Evolutionary conservation across 1,284 basidiomycete species (phyloP), one percentile per base, ranked within the genome.

Genomic region (Pseudozyma tsukubaensis): DNA sequence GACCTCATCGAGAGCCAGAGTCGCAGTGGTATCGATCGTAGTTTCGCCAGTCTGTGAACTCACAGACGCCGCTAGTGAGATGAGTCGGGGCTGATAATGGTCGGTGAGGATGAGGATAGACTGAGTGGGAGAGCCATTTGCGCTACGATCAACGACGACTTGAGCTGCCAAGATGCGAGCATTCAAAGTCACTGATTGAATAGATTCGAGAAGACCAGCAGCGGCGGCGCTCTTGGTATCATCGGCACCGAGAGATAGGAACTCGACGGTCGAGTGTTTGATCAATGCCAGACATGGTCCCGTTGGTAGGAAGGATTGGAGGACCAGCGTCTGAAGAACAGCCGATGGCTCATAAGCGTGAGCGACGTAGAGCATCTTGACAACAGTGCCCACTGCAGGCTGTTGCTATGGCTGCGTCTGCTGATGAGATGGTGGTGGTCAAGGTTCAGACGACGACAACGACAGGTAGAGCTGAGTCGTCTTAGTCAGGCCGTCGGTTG

Each of bases 41-140:
- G 50, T 18, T 36, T 65, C 55, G 34, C 62, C 55, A 48, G 39
- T 48, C 24, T 60, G 14, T 4, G 49, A 44, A 37, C 50, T 32
- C 9, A 24, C 39, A 12, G 53, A 59, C 19, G 65, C 21, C 3
- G 56, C 21, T 11, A 70, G 64, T 6, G 60, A 59, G 54, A 81
- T 52, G 51, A 81, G 63, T 12, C 59, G 45, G 12, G 79, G 77
- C 42, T 60, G 56, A 36, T 76, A 72, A 43, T 81, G 79, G 50
- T 81, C 79, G 19, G 79, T 81, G 48, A 81, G 76, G 24, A 81
- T 53, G 32, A 76, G 56, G 4, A 78, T 59, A 12, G 63, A 53
- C 39, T 69, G 58, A 5, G 9, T 40, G 12, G n/a, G 18, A 13
- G 56, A 43, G 9, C n/a, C 16, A 11, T n/a, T 44, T 21, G 62